Percentiles rank a stretch among this genome's conserved stretches.
Conservation (phyloP, 495 filamentous ascomycete species). For the Ascodesmis nigricans region DNA sequence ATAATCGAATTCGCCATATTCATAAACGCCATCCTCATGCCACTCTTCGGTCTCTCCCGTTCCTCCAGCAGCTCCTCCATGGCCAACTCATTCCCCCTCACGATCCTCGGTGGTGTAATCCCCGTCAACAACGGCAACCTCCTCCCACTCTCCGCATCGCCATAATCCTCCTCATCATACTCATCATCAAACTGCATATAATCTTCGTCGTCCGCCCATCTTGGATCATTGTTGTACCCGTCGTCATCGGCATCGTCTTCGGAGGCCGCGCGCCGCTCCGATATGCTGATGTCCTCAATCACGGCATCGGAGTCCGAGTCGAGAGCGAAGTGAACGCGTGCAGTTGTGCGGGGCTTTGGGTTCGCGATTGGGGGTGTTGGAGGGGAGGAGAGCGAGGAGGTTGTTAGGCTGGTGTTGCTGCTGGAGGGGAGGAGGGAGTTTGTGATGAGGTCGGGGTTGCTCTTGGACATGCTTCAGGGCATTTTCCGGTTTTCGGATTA, state of each 20-base stretch:
- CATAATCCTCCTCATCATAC: slow-evolving; percentile 22
- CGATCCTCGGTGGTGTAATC: slow-evolving; percentile 73
- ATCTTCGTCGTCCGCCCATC: slow-evolving; percentile 23
- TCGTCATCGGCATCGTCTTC: slow-evolving; percentile 20
- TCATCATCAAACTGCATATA: slow-evolving; percentile 24
- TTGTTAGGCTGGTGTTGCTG: too few species aligned
- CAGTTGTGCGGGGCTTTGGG: slow-evolving; percentile 44
- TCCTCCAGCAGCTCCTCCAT: slow-evolving; percentile 22
- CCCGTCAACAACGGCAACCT: slow-evolving; percentile 57
- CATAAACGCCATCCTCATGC: slow-evolving; percentile 61
- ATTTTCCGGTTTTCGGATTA: too few species aligned
- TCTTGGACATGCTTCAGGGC: too few species aligned
- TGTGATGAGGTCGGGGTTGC: too few species aligned
- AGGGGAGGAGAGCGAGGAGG: slow-evolving; percentile 17
- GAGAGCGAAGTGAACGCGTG: slow-evolving; percentile 79
- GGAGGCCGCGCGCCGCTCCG: too few species aligned
- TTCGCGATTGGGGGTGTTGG: slow-evolving; percentile 4
- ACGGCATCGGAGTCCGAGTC: slow-evolving; percentile 23
- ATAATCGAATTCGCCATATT: slow-evolving; percentile 99
- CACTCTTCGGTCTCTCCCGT: slow-evolving; percentile 34
- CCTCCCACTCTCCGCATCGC: slow-evolving; percentile 11
- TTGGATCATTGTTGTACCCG: slow-evolving; percentile 21
- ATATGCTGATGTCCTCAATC: slow-evolving; percentile 24
- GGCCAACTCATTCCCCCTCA: slow-evolving; percentile 29
- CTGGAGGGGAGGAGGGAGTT: too few species aligned